Evolutionary conservation across 75 land plant genomes (phyloP), one percentile per base, ranked within the genome.

Genomic region (Pseudotsuga menziesii): DNA sequence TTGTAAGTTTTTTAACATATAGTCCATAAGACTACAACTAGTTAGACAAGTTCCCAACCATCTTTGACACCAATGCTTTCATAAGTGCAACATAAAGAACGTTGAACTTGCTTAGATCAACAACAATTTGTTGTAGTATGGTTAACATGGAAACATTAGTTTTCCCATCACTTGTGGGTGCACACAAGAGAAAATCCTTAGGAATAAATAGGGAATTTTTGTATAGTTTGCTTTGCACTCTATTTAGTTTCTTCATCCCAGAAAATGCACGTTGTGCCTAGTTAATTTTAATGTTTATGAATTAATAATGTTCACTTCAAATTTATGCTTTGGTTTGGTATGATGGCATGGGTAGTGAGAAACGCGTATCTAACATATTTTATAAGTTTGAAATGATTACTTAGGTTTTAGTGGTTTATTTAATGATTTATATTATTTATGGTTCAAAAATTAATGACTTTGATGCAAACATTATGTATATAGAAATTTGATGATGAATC

Each of bases 81-180:
- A 96, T 96, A 0, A 97, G 99, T 13, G 99, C 99, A 19, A 96
- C 94, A 85, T 96, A 96, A 5, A 96, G 94, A 86, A 96, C 88
- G 82, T 96, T 96, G 70, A 82, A 90, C 17, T 87, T 75, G 36
- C 74, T 84, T 15, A 85, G 85, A 69, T 88, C 89, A 83, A 90
- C 69, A 25, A 83, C 99, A 80, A 96, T 80, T 86, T 96, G 89
- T 77, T 91, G 94, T 35, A 96, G 84, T 62, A 96, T 93, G 70
- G 99, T 81, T 3, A 96, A 90, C 90, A 96, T 84, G 12, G 99
- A 94, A 77, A 96, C 99, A 82, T 96, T 96, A 48, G 99, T 93
- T 77, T 96, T 93, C 32, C 99, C 99, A 61, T 94, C 90, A 54
- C 97, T 94, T 61, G 97, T 96, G 15, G 97, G 99, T 58, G 99